Evolutionary conservation across 1,139 yeast genomes (phyloP).

Genomic region (Geotrichum restrictum): DNA sequence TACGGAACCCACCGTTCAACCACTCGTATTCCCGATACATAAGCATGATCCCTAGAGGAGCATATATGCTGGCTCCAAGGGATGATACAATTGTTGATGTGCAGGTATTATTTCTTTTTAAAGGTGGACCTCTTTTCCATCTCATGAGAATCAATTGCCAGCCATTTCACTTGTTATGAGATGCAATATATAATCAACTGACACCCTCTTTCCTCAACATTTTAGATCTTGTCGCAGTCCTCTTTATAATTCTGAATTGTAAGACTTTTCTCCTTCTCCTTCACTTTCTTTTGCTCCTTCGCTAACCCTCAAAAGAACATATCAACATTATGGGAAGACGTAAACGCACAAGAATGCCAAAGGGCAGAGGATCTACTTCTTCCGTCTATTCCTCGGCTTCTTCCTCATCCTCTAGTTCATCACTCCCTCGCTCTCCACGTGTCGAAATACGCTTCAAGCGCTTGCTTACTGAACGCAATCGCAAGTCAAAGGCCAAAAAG

Average conservation of each 20-base stretch:
- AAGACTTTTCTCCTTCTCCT: background rate
- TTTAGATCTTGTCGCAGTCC: background rate
- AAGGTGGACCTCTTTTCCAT: no score
- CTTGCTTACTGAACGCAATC: background rate
- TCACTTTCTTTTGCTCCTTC: background rate
- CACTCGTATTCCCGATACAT: no score
- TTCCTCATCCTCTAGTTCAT: background rate
- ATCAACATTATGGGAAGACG: conserved; percentile 7
- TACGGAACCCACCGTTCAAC: no score
- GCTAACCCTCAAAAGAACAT: background rate
- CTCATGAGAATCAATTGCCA: background rate
- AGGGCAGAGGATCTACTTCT: background rate
- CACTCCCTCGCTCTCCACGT: background rate
- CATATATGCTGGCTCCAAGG: no score
- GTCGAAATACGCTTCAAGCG: conserved; percentile 3
- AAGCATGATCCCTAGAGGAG: no score
- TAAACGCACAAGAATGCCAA: conserved; percentile 4
- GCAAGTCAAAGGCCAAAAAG: background rate
- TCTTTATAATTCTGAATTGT: background rate
- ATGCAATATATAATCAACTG: background rate
- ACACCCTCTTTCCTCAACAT: background rate
- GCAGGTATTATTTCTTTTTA: no score
- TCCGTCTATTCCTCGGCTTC: background rate
- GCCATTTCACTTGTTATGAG: conserved; percentile 1
- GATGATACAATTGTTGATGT: no score